Conservation (phyloP, 108 stramenopile species). For the Nannochloropsis gaditana region DNA sequence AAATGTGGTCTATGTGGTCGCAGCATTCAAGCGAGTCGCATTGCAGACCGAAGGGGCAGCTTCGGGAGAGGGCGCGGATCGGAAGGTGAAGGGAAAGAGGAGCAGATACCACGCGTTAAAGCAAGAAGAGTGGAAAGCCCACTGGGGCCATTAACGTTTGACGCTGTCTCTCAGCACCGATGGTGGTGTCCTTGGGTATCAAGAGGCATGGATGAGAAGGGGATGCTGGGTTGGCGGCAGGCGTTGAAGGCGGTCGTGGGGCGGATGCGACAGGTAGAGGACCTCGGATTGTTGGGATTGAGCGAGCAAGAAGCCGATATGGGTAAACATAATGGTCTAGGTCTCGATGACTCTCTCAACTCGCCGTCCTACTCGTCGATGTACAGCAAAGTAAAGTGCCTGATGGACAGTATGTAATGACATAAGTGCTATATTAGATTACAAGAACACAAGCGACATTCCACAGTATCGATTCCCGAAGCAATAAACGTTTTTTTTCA, state of each 20-base stretch:
- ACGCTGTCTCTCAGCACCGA: neutral
- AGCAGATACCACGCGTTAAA: neutral
- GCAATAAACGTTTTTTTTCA: no score
- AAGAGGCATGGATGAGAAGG: neutral
- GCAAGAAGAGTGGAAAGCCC: neutral
- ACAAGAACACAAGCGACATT: no score
- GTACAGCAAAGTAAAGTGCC: neutral
- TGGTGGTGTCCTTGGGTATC: neutral
- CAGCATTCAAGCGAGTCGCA: neutral
- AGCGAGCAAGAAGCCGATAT: neutral
- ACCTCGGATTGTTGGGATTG: neutral
- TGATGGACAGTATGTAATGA: neutral
- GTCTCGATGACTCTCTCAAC: neutral
- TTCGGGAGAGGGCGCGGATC: neutral
- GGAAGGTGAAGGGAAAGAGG: neutral
- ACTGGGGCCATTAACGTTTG: neutral
- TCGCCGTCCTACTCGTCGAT: neutral
- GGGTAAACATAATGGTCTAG: neutral
- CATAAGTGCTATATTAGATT: neutral
- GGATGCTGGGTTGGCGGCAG: neutral
- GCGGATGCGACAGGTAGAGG: neutral
- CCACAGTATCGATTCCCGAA: no score
- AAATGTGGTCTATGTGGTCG: neutral
- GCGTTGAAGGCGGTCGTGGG: neutral
- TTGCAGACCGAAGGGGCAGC: constrained; percentile 2